Evolutionary conservation across 331 rosid species (phyloP), one percentile per base, ranked within the genome.

Genomic region (Arachis monticola): DNA sequence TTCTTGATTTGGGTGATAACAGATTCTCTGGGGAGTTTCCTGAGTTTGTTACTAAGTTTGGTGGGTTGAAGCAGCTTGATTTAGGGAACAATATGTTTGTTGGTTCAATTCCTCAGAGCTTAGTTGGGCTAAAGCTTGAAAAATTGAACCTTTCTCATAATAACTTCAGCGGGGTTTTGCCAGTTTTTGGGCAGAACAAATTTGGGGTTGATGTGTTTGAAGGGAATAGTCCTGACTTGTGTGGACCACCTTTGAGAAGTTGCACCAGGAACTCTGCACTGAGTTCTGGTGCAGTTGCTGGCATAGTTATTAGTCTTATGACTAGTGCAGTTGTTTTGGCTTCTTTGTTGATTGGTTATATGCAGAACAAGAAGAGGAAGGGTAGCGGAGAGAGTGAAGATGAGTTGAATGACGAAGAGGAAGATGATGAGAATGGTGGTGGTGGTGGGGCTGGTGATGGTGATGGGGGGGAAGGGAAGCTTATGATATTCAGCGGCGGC

Each of bases 261-360:
- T 95, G 99, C 72, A 63, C 71, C 38, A 82, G 78, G 35, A 79
- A 64, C 66, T 78, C 97, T 58, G 67, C 92, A 44, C 73, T 92
- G 83, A 92, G 97, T 66, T 87, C 99, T 5, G 98, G 99, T 31
- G 96, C 99, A 5, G 89, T 95, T 80, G 99, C 99, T 8, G 98
- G 97, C 5, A 85, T 95, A 69, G 98, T 95, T 70, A 95, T 95
- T 10, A 90, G 98, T 59, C 74, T 95, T 41, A 88, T 95, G 97
- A 60, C 98, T 30, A 98, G 93, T 52, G 90, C 91, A 40, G 98
- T 95, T 69, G 92, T 95, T 81, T 80, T 92, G 71, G 96, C 96
- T 75, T 95, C 99, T 7, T 32, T 95, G 81, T 74, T 88, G 47
- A 90, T 95, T 70, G 98, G 99, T 2, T 92, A 90, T 84, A 84